phyloP scores from a whole-genome alignment of 805 yeast genomes.

The Saccharomycopsis malanga region DNA sequence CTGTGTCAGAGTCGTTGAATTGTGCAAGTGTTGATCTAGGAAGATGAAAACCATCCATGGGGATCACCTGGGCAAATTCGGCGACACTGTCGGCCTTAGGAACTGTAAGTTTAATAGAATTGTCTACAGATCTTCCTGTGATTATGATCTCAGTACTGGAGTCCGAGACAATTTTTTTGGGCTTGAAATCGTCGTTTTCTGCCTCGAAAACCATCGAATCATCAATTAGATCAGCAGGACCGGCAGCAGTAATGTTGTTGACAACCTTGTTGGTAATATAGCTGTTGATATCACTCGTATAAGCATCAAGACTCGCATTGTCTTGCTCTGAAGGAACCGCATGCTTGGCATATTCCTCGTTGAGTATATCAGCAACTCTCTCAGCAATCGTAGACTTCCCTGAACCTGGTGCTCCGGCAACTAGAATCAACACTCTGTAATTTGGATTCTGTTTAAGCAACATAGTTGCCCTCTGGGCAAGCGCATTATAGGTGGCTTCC shows the following conservation, averaged over 20 bases:
- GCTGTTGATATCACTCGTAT: not conserved
- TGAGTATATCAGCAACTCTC: constrained; percentile 37
- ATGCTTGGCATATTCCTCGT: constrained; percentile 24
- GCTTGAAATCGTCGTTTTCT: constrained; percentile 11
- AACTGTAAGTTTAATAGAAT: constrained; percentile 15
- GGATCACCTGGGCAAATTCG: constrained; percentile 40
- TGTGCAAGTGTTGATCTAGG: constrained; percentile 40
- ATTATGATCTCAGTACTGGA: constrained; percentile 14
- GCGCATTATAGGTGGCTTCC: constrained; percentile 28
- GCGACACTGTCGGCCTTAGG: constrained; percentile 4
- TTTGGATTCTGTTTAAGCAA: constrained; percentile 26
- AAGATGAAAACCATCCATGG: constrained; percentile 78
- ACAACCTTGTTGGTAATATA: constrained; percentile 3
- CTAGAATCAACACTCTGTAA: constrained; percentile 46
- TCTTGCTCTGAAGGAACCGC: not conserved
- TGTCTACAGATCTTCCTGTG: constrained; percentile 25
- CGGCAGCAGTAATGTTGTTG: not conserved
- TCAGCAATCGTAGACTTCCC: constrained; percentile 70
- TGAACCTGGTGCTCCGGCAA: constrained; percentile 80
- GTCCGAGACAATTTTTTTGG: not conserved
- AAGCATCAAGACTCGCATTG: not conserved
- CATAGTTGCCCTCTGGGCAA: constrained; percentile 29
- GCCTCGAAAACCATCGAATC: not conserved
- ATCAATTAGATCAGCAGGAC: not conserved
- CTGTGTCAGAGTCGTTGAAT: constrained; percentile 49